Base-by-base conservation (phyloP, 1,139 yeast genomes). In the Debaryomyces nepalensis region DNA sequence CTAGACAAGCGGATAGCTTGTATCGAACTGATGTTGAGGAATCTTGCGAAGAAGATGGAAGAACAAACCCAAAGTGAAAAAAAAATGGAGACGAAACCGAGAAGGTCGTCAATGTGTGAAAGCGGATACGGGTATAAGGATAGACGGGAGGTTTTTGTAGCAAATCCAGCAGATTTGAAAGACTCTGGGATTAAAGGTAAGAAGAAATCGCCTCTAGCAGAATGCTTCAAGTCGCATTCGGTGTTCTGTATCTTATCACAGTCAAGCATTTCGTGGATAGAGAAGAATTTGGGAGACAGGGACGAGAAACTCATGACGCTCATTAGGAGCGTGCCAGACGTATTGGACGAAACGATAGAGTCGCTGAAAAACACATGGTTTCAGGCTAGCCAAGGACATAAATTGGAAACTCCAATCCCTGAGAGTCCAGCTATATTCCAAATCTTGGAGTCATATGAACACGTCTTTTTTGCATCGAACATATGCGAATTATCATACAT, bases 171-270 rank as follows among this genome's bases (percentile, higher is more conserved):
- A 6, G 11, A 26, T 10, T 9, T 21, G 23, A 21, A 21, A 21
- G 8, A 21, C 9, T 6, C 6, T 21, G 6, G 23, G 7, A 8
- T 12, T 6, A 8, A 7, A 5, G 11, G 11, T 9, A 11, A 6
- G 5, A 12, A 16, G 35, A 32, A 32, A 22, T 10, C 11, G 16
- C 4, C 35, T n/a, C 9, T 10, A 8, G n/a, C 16, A 12, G 57
- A 52, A 19, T 70, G 61, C 42, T 60, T 67, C 30, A 76, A 75
- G 9, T 54, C 70, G 22, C 77, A 72, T 47, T 68, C 75, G 14
- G 59, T 69, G 35, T 48, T 69, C 46, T 61, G 70, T 16, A 66
- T 71, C 10, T 65, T 70, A 41, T 68, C 75, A 5, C 56, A 57
- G 14, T 63, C 63, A 36, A 68, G 74, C 3, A 47, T 70, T 44